Conservation (phyloP, 73 alveolate species). For the Blepharisma stoltei region DNA sequence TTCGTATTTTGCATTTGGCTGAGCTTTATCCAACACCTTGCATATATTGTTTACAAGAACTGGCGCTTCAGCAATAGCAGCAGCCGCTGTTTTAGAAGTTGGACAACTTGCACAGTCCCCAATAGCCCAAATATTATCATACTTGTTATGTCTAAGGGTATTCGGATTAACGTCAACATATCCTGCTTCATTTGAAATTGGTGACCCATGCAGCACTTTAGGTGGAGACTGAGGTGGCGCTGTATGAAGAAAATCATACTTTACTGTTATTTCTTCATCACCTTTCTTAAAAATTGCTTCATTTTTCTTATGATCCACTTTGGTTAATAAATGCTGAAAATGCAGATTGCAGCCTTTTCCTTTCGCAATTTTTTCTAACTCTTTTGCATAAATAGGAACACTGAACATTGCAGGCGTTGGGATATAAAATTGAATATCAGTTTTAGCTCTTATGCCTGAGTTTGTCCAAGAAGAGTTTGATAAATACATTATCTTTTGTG, state of each 20-base stretch:
- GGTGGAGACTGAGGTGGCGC: constrained; percentile 73
- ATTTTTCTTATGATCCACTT: constrained; percentile 59
- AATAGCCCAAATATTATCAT: constrained; percentile 61
- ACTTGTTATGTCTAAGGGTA: constrained; percentile 64
- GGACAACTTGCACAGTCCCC: constrained; percentile 71
- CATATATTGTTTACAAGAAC: constrained; percentile 59
- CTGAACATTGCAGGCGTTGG: constrained; percentile 65
- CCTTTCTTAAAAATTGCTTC: constrained; percentile 55
- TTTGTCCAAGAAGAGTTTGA: constrained; percentile 63
- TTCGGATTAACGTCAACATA: constrained; percentile 62
- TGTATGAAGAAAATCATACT: constrained; percentile 70
- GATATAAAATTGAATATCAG: constrained; percentile 50
- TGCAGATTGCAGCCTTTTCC: constrained; percentile 52
- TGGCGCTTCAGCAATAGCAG: constrained; percentile 75
- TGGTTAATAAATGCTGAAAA: constrained; percentile 48
- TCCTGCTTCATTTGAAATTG: constrained; percentile 66
- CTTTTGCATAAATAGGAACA: constrained; percentile 63
- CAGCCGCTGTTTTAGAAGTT: constrained; percentile 85
- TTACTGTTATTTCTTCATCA: constrained; percentile 44
- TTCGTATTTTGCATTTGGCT: constrained; percentile 45
- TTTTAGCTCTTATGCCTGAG: constrained; percentile 33
- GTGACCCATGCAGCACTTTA: constrained; percentile 48
- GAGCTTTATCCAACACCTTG: constrained; percentile 24
- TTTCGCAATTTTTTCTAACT: constrained; percentile 42
- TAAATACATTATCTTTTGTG: constrained; percentile 61